Evolutionary conservation across 352 stramenopile genomes (phyloP), one percentile per base, ranked within the genome.

Genomic region (Globisporangium carolinianum): DNA sequence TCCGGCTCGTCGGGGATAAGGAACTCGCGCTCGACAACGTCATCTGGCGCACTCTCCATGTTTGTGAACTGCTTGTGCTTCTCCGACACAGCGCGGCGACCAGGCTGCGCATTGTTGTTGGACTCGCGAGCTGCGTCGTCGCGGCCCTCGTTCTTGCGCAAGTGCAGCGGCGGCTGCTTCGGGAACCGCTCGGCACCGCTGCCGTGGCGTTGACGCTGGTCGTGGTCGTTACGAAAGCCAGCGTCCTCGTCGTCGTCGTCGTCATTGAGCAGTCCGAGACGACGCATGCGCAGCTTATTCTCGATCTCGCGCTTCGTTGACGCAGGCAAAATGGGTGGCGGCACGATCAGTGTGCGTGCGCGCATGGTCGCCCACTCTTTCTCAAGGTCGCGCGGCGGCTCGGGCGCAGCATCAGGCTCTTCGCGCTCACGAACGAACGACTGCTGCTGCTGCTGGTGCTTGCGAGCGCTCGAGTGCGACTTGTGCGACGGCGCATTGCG

Each of bases 21-120:
- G 47, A 86, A 90, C 52, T 87, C 82, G 46, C 82, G 79, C 45
- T 92, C 69, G 7, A 87, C 60, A 4, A 90, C 79, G 37, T 77
- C 66, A 6, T 92, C 82, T 0, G 82, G 78, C 11, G 82, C 76
- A 24, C 61, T 67, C 41, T 75, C 62, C 51, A 90, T 66, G 48
- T 81, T 81, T 8, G 78, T 86, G 54, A 92, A 92, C 63, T 79
- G 77, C 63, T 92, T 92, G 35, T 81, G 68, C 45, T 78, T 75
- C 38, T 75, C 70, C 0, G 72, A 61, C 14, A 85, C 72, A 0
- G 70, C 69, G 47, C 75, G 65, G 62, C 75, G 68, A 5, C 66
- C 50, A 4, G 73, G 66, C 17, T 70, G 41, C 2, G 63, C 62
- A 9, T 66, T 51, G 10, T 56, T 66, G 5, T n/a, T 51, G 32